phyloP scores from a whole-genome alignment of 306 rosid species.

The Glycine soja region DNA sequence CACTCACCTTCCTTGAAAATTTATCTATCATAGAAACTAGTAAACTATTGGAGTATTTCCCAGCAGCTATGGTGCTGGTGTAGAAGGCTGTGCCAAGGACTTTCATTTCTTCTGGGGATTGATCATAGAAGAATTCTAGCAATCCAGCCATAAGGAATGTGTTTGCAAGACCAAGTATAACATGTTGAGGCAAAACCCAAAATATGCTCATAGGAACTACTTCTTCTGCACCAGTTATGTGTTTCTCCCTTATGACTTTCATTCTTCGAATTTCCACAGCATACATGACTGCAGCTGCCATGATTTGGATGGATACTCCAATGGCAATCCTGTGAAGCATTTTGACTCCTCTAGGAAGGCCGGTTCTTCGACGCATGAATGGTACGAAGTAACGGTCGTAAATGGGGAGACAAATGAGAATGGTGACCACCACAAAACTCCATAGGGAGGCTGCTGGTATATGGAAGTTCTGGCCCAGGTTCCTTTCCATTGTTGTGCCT shows the following conservation, averaged over 20 bases:
- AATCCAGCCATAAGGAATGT: slow-evolving; percentile 69
- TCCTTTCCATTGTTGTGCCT: slow-evolving; percentile 70
- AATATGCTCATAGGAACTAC: slow-evolving; percentile 77
- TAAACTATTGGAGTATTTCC: slow-evolving; percentile 69
- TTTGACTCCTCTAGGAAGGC: slow-evolving; percentile 68
- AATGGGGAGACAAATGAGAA: slow-evolving; percentile 65
- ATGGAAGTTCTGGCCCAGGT: slow-evolving; percentile 55
- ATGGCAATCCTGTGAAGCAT: slow-evolving; percentile 69
- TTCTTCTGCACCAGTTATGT: slow-evolving; percentile 57
- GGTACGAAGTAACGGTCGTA: slow-evolving; percentile 67
- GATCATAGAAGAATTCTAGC: slow-evolving; percentile 83
- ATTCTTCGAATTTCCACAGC: slow-evolving; percentile 64
- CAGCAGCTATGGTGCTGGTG: slow-evolving; percentile 76
- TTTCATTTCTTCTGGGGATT: slow-evolving; percentile 85
- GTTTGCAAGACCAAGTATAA: slow-evolving; percentile 67
- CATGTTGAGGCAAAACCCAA: slow-evolving; percentile 77
- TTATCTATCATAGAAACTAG: slow-evolving; percentile 66
- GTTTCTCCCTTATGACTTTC: slow-evolving; percentile 51
- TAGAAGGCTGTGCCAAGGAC: slow-evolving; percentile 77
- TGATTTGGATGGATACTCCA: slow-evolving; percentile 60
- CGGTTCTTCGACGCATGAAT: slow-evolving; percentile 53
- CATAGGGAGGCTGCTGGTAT: slow-evolving; percentile 75
- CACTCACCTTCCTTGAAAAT: slow-evolving; percentile 52
- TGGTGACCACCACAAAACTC: slow-evolving; percentile 60
- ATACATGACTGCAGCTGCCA: slow-evolving; percentile 53